Base-by-base conservation (phyloP, 2,329 filamentous ascomycete species). In the Stagonosporopsis vannaccii region DNA sequence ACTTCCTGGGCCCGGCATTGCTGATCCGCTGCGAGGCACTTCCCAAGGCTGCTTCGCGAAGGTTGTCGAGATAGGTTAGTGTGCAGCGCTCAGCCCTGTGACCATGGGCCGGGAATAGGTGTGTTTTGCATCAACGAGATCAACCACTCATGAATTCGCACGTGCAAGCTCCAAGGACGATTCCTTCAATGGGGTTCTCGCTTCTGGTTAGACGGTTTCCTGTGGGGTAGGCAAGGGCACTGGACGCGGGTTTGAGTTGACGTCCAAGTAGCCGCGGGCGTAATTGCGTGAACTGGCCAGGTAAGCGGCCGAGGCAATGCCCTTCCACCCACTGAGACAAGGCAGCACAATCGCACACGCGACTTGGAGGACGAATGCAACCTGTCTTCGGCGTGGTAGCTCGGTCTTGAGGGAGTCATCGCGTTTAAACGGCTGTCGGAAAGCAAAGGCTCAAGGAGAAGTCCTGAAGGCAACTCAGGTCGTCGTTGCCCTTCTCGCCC, bases 1-100 rank as follows among this genome's bases (percentile, higher is more conserved):
- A 43, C 35, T 40, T 40, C 23, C 22, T 26, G 47, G 37, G 25
- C 20, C 13, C 43, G 37, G 43, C 47, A 48, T 36, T 37, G 9
- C 20, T 28, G 47, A 42, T 51, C 53, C 47, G 37, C 53, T 56
- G 53, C 42, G 47, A 56, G 53, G 53, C 53, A 48, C 25, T 39
- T 30, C 25, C 36, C 53, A 56, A 56, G 53, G 53, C 53, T 35
- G 23, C 47, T 56, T 48, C 53, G 53, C 53, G 47, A 43, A 42
- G 28, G 42, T 56, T 51, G 47, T 56, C 53, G 28, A 37, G 28
- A n/a, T 6, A 17, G 46, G 47, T 43, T 56, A 56, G 53, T 36
- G 41, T 28, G 26, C 3, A 13, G 19, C 17, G 42, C 53, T 47
- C 47, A 48, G 53, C 53, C 53, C 42, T 51, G 53, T 30, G 19